Conservation (phyloP, 192 early-diverging fungal species). For the Spizellomyces sp. region DNA sequence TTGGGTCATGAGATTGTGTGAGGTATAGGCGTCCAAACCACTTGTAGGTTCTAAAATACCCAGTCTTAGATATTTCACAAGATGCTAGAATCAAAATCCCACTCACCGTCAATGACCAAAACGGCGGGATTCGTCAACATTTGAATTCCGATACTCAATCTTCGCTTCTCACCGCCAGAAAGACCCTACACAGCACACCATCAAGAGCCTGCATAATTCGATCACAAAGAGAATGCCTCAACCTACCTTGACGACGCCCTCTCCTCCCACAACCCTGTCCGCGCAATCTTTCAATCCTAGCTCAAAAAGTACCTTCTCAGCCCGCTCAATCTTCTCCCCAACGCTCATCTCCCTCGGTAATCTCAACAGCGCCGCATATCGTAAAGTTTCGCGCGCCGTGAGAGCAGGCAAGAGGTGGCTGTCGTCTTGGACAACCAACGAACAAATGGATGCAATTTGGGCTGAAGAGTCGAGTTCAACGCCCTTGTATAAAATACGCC, state of each 20-base stretch:
- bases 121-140: constrained; percentile 80
- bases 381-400: constrained; percentile 47
- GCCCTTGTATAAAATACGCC: constrained; percentile 35
- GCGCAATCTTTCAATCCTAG: constrained; percentile 49
- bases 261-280: constrained; percentile 51
- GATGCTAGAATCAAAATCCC: not conserved
- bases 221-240: too few species aligned
- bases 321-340: constrained; percentile 35
- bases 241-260: constrained; percentile 21
- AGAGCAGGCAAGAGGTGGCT: constrained; percentile 47
- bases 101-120: constrained; percentile 84
- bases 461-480: constrained; percentile 17
- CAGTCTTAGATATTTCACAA: not conserved
- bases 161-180: constrained; percentile 67
- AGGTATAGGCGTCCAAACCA: constrained; percentile 71
- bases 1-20: constrained; percentile 68
- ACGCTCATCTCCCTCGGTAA: constrained; percentile 36
- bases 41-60: constrained; percentile 65
- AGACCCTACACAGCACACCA: constrained; percentile 45
- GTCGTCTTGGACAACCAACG: constrained; percentile 46
- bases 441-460: constrained; percentile 38
- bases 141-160: constrained; percentile 78
- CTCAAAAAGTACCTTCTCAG: constrained; percentile 39
- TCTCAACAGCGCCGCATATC: constrained; percentile 42
- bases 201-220: not conserved